Base-by-base conservation (phyloP, 2,329 filamentous ascomycete genomes). In the Cladosporium sp. region DNA sequence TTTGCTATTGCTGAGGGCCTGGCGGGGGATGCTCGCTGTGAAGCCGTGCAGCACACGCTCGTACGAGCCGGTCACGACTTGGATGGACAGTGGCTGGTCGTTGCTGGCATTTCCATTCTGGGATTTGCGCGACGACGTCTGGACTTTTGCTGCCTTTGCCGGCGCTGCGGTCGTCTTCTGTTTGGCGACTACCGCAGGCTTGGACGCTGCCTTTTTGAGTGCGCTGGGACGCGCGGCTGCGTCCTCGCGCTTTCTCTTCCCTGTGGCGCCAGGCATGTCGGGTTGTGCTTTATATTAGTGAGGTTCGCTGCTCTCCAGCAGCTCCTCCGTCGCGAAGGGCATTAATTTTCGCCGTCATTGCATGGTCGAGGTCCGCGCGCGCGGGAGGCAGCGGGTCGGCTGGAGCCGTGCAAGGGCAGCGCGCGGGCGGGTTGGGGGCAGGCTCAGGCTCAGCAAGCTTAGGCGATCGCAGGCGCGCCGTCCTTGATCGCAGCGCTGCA, bases 11-110 rank as follows among this genome's bases (percentile, higher is more conserved):
- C 19, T 41, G 18, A 37, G 33, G 10, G 40, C 38, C 18, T 49
- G 32, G 46, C 68, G 59, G 40, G 79, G 75, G 49, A 95, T 75
- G 2, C 82, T 82, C n/a, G 87, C 90, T 7, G 87, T 89, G 63
- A 96, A 79, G 55, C 93, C 93, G 69, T 98, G 93, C 16, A 98
- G 80, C 46, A 95, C 83, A 58, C 90, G 82, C 67, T 98, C 93
- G 72, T 98, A 98, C 49, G 91, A 96, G 44, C 93, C 93, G 6
- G 89, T 85, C 55, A 97, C 79, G 59, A 98, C 85, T 70, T 97
- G 93, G 54, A 97, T 85, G 84, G 60, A 82, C 28, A 50, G 71
- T 46, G 63, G 31, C 38, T 40, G 35, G 43, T 56, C 40, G 5
- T n/a, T 40, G 14, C 28, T 19, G 19, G 33, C 32, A 31, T 48